Evolutionary conservation across 345 rosid species (phyloP), one percentile per base, ranked within the genome.

Genomic region (Lumnitzera racemosa): DNA sequence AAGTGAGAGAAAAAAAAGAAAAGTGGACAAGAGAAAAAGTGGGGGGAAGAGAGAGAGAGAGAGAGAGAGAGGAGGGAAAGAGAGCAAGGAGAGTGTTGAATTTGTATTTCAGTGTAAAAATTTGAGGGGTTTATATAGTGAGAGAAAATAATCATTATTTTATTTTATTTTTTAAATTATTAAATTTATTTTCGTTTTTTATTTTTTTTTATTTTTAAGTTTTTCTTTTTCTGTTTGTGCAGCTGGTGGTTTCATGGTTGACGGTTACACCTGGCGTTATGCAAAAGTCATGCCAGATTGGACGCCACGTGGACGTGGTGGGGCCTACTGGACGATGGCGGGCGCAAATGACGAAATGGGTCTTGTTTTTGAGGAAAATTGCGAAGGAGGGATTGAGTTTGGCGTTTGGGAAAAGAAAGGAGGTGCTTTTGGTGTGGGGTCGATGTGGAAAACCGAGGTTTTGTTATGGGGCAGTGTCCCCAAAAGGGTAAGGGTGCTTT

Each of bases 211-310:
- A 59, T 20, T 56, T 20, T 53, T 55, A 15, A 36, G 27, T 7
- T 36, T 36, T 36, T 36, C 1, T 36, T 36, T 36, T 5, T 9
- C 43, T 36, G 56, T 29, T 23, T 60, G 66, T 63, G 76, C 55
- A 48, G 82, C 71, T 66, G 82, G 64, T 74, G 77, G 78, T 64
- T 52, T 68, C 64, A 47, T 15, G 24, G 68, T 69, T 70, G 80
- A 71, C 78, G 72, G 62, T 66, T 74, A 78, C 80, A 74, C 76
- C 74, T 76, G 78, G 84, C 72, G 31, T 12, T 50, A 36, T 24
- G 59, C 51, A 53, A 14, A 36, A 53, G 27, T 4, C 13, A 13
- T 51, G 66, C 77, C 77, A 70, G 70, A 59, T 70, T 29, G 36
- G 56, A 53, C 49, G 70, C 75, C 80, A 67, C 61, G 56, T 66